Percentiles rank a stretch among this genome's conserved stretches.
These are phyloP conservation scores for Penicillium sp. DNA, from an alignment of 2,329 filamentous ascomycete species.

Conservation along the genomic window DNA sequence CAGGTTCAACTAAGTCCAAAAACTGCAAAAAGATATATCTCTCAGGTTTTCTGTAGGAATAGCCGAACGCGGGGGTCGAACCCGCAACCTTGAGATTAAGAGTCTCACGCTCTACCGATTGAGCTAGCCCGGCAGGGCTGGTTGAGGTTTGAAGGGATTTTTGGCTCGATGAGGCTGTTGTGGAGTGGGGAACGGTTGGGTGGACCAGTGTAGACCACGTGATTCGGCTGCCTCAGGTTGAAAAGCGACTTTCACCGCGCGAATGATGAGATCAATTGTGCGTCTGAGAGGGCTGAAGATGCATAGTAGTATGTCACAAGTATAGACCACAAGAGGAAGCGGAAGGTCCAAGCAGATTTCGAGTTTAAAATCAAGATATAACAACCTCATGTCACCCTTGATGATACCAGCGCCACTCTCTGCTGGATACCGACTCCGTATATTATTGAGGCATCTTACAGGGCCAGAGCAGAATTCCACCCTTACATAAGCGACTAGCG, in stretches of 20 bases:
- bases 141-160: conserved; percentile 4
- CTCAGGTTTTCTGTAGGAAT: conserved; percentile 21
- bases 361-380: too few relatives aligned
- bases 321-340: too few relatives aligned
- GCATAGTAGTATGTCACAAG: too few relatives aligned
- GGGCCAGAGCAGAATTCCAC: not conserved
- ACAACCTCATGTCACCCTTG: not conserved
- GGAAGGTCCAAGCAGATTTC: too few relatives aligned
- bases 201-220: not conserved
- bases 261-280: too few relatives aligned
- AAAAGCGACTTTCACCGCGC: not conserved
- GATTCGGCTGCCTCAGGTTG: not conserved
- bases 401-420: not conserved
- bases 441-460: not conserved
- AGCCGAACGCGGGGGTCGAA: conserved; percentile 48
- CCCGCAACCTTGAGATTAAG: conserved; percentile 49
- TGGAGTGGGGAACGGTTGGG: not conserved
- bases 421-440: not conserved
- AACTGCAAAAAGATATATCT: conserved; percentile 13
- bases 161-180: not conserved
- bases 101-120: conserved; percentile 56
- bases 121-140: conserved; percentile 49
- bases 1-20: not conserved
- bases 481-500: conserved; percentile 25
- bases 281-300: too few relatives aligned